phyloP scores from a whole-genome alignment of 345 rosid species.

The Bretschneidera sinensis region DNA sequence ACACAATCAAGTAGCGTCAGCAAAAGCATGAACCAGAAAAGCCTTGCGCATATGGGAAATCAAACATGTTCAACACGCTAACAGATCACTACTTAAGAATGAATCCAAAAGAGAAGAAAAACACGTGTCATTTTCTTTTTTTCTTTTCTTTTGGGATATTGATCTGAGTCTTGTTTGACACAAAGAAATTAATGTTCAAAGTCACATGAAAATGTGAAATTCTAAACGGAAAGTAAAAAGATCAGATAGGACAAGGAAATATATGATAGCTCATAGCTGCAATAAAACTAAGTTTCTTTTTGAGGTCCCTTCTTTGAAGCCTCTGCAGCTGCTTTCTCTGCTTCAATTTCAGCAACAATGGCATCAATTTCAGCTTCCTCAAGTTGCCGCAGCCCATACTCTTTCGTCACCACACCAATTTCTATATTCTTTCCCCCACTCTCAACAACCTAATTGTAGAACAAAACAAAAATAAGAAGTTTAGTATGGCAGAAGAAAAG shows the following conservation, averaged over 20 bases:
- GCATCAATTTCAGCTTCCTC: slow-evolving; percentile 87
- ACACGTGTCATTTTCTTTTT: not conserved
- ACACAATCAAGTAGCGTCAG: too few relatives aligned
- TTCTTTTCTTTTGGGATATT: not conserved
- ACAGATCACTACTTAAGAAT: too few relatives aligned
- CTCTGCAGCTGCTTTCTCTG: slow-evolving; percentile 94
- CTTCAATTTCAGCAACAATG: slow-evolving; percentile 87
- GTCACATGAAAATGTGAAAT: not conserved
- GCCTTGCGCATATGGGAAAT: not conserved
- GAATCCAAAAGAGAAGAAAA: too few relatives aligned
- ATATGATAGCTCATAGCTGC: not conserved
- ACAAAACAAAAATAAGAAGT: not conserved
- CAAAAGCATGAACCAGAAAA: too few relatives aligned
- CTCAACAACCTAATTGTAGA: slow-evolving; percentile 62
- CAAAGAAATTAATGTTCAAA: too few relatives aligned
- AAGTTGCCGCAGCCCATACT: slow-evolving; percentile 70
- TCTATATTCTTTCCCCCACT: slow-evolving; percentile 98
- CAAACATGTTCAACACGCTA: not conserved
- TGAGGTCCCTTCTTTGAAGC: slow-evolving; percentile 89
- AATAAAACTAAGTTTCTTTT: slow-evolving; percentile 33
- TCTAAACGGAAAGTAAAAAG: not conserved
- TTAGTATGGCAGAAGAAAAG: not conserved
- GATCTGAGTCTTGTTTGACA: not conserved
- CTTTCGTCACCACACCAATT: slow-evolving; percentile 84
- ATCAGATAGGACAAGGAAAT: not conserved